These are phyloP conservation scores for Vaccinium corymbosum DNA, from an alignment of 148 eudicot species.

Conservation along the genomic window DNA sequence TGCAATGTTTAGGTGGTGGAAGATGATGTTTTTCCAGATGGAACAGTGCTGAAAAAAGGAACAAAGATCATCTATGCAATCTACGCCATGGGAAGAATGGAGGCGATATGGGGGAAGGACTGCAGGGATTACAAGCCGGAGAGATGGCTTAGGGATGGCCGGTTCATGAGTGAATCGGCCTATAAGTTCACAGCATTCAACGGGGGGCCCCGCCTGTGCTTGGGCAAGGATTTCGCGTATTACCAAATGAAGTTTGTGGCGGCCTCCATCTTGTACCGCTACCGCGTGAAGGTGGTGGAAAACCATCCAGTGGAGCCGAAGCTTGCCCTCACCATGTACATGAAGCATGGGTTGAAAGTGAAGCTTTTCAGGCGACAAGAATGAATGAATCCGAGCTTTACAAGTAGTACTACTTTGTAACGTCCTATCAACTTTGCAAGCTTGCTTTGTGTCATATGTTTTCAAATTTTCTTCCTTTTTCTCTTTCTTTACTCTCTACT, in stretches of 20 bases:
- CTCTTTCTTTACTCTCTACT: background rate
- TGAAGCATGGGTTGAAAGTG: slow-evolving; percentile 86
- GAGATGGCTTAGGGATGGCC: slow-evolving; percentile 84
- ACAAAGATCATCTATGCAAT: slow-evolving; percentile 88
- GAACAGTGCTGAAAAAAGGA: slow-evolving; percentile 72
- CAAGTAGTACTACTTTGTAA: slow-evolving; percentile 22
- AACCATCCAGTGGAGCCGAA: slow-evolving; percentile 70
- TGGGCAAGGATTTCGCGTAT: slow-evolving; percentile 94
- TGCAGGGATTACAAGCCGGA: slow-evolving; percentile 86
- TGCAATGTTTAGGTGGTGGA: slow-evolving; percentile 50
- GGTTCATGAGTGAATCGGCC: slow-evolving; percentile 84
- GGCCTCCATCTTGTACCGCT: slow-evolving; percentile 68
- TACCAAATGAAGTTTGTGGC: slow-evolving; percentile 96
- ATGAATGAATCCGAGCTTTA: slow-evolving; percentile 24
- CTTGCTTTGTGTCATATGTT: slow-evolving; percentile 3
- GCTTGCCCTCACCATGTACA: slow-evolving; percentile 94
- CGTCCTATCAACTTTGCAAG: slow-evolving; percentile 1
- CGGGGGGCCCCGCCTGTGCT: slow-evolving; percentile 93
- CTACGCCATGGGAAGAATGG: slow-evolving; percentile 97
- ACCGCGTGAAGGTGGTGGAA: slow-evolving; percentile 55
- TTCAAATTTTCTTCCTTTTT: slow-evolving; percentile 2
- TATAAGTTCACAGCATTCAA: slow-evolving; percentile 92
- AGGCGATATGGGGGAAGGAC: slow-evolving; percentile 89
- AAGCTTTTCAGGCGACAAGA: slow-evolving; percentile 48
- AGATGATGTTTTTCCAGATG: slow-evolving; percentile 90